Evolutionary conservation across 2,329 filamentous ascomycete genomes (phyloP), one percentile per base, ranked within the genome.

Genomic region (Coniochaeta sp.): DNA sequence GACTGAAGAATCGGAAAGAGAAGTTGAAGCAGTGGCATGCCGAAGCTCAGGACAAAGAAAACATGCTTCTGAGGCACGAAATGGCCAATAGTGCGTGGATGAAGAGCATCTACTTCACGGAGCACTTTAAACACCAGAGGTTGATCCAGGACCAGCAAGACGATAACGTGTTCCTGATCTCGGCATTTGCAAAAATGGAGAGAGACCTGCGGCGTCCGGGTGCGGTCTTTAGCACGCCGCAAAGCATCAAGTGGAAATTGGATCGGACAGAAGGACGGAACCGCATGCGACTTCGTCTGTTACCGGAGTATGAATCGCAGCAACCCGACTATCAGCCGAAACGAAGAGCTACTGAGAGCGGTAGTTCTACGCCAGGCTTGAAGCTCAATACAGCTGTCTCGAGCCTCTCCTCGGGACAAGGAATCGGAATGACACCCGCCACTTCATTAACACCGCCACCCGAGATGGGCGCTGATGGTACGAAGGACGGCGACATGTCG

Each of bases 221-320:
- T 28, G 93, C 90, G 1, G 81, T 98, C 0, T 89, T 96, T 62
- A 86, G 89, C 58, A 84, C 88, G 40, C 77, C 82, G 0, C 77
- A 80, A 2, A 72, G 82, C 1, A 79, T 80, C 0, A 96, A 89
- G 71, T 99, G 93, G 93, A 92, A 93, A 67, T 83, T 99, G 16
- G 95, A 99, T 70, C 88, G 96, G 67, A 98, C 95, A 0, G 95
- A 99, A 76, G 93, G 95, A 12, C 88, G 93, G 12, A 96, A 97
- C 71, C 88, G 96, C 19, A 98, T 98, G 91, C 87, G 96, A 17
- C 81, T 96, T 67, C 86, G 95, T 31, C 84, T 96, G 58, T 81
- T 97, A 1, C 90, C 93, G 0, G 93, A 97, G 70, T 84, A 85
- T 60, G 83, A 68, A 3, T 58, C 84, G 0, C 79, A 81, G 1